Conservation (phyloP, 2,329 filamentous ascomycete species). For the Claviceps pusilla region DNA sequence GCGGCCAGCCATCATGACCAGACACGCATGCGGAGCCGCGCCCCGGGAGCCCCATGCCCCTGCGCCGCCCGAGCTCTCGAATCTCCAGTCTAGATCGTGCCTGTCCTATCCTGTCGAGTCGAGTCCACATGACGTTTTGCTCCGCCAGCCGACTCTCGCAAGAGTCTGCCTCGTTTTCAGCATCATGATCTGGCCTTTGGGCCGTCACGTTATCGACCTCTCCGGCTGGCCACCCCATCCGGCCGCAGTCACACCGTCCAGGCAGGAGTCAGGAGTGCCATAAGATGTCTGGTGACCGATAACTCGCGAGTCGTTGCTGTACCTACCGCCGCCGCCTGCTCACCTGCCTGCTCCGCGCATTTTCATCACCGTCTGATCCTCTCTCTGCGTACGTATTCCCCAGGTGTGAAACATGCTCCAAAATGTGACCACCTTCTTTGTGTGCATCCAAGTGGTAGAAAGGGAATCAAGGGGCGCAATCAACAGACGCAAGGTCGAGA, state of each 20-base stretch:
- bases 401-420: not conserved
- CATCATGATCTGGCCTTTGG: not conserved
- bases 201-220: too few relatives aligned
- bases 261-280: too few relatives aligned
- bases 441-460: not conserved
- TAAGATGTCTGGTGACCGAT: not conserved
- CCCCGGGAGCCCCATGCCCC: too few relatives aligned
- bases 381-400: not conserved
- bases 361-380: not conserved
- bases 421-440: not conserved
- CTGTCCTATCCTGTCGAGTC: too few relatives aligned
- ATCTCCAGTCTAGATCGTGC: too few relatives aligned
- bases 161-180: not conserved
- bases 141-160: too few relatives aligned
- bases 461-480: not conserved
- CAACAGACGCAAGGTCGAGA: not conserved
- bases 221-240: too few relatives aligned
- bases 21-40: too few relatives aligned
- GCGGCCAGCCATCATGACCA: too few relatives aligned
- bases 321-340: not conserved
- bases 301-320: too few relatives aligned
- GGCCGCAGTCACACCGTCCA: not conserved
- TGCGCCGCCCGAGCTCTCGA: too few relatives aligned
- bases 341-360: not conserved
- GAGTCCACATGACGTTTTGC: too few relatives aligned